Percentiles rank a stretch among this genome's conserved stretches.
phyloP scores from a whole-genome alignment of 2,329 filamentous ascomycete species.

The Lizonia empirigonia region DNA sequence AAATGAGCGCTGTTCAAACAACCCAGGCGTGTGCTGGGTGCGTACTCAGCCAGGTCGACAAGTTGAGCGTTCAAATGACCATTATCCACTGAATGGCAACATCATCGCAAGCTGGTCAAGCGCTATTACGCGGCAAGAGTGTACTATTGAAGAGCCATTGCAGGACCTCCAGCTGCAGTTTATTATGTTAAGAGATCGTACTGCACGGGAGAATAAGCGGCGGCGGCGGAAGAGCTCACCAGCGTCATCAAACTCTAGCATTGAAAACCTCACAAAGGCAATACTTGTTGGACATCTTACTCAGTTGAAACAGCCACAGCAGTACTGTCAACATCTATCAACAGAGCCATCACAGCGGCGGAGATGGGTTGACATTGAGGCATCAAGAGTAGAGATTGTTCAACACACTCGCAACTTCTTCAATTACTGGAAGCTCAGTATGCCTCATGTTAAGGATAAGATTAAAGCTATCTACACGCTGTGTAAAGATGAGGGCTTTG shows the following conservation, averaged over 20 bases:
- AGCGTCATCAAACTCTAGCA: constrained; percentile 1
- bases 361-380: not conserved
- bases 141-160: not conserved
- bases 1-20: not conserved
- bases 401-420: not conserved
- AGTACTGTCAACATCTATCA: not conserved
- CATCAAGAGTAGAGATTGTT: too few relatives aligned
- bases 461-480: not conserved
- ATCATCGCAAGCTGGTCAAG: not conserved
- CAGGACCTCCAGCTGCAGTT: not conserved
- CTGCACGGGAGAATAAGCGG: not conserved
- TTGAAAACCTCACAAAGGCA: constrained; percentile 1
- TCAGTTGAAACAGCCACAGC: not conserved
- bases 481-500: not conserved
- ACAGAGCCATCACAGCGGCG: not conserved
- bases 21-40: not conserved
- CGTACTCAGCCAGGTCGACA: not conserved
- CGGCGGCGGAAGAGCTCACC: not conserved
- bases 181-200: not conserved
- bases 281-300: constrained; percentile 2
- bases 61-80: not conserved
- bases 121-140: not conserved
- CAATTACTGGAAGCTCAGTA: not conserved
- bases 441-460: not conserved
- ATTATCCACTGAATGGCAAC: not conserved